Evolutionary conservation across 371 early-diverging fungal species (phyloP), one percentile per base, ranked within the genome.

Genomic region (Mortierella polycephala): DNA sequence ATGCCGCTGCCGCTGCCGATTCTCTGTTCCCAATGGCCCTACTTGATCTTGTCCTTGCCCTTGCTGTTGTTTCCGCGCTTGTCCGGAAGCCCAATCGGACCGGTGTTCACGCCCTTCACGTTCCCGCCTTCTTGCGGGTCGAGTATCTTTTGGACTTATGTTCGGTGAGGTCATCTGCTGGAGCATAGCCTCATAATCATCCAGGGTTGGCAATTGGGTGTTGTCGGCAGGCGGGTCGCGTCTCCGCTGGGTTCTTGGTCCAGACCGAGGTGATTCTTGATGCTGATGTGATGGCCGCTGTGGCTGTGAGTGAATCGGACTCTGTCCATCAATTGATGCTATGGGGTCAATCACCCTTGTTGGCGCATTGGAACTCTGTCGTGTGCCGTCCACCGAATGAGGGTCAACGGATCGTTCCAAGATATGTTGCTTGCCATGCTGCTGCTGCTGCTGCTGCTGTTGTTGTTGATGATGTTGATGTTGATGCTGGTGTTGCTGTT

Each of bases 171-270:
- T 61, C 63, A 76, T 76, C 20, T 71, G 21, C n/a, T 71, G 64
- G 5, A 76, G 56, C 77, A 76, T 76, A 3, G 64, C 71, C 61
- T 76, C 77, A 30, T 79, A 79, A 45, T 79, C 73, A 54, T 79
- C 79, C 40, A 79, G 41, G 52, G 62, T 65, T 7, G 64, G 79
- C 30, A 79, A 16, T 1, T 41, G 45, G 0, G 57, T 18, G 0
- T 64, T 64, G 2, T 79, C 69, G 16, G 67, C 53, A 16, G 53
- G 42, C 1, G 68, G 79, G 16, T 65, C 69, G 18, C 69, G 69
- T 30, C 66, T 60, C 51, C 69, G 54, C 6, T 42, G 73, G 0
- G 56, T 40, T 57, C 66, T 40, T 41, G 55, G 64, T n/a, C 69
- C 40, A 2, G 62, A 46, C 18, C 67, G 62, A 16, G 68, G 45